phyloP scores from a whole-genome alignment of 176 grass and related monocot species.

The Miscanthus lutarioriparius region DNA sequence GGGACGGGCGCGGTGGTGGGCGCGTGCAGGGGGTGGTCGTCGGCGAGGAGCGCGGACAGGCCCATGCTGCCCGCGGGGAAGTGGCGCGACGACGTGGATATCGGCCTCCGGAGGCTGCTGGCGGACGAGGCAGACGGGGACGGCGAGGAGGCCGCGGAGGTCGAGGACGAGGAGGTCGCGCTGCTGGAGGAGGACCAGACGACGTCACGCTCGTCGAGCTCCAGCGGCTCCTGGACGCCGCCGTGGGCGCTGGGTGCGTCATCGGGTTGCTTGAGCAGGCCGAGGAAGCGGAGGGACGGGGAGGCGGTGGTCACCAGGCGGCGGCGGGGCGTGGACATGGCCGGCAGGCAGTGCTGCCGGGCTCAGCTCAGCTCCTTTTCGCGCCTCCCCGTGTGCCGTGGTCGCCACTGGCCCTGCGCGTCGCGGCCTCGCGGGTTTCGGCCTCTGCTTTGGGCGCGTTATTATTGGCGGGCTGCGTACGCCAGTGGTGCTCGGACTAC shows the following conservation, averaged over 20 bases:
- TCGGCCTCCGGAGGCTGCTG: conserved; percentile 11
- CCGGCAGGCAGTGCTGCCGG: neutral
- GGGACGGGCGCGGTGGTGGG: conserved; percentile 28
- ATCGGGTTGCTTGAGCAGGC: conserved; percentile 65
- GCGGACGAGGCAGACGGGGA: conserved; percentile 26
- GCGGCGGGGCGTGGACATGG: conserved; percentile 47
- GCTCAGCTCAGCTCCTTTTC: neutral
- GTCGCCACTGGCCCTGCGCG: conserved; percentile 30
- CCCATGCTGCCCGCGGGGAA: conserved; percentile 48
- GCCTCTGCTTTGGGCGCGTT: conserved; percentile 29
- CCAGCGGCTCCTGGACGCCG: conserved; percentile 34
- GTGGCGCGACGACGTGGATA: conserved; percentile 31
- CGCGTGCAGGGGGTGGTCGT: neutral
- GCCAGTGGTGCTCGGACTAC: neutral
- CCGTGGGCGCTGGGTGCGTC: neutral
- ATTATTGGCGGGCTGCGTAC: conserved; percentile 39
- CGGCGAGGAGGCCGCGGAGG: conserved; percentile 46
- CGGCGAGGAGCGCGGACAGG: conserved; percentile 59
- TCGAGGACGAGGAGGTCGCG: conserved; percentile 32
- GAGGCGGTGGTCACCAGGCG: conserved; percentile 37
- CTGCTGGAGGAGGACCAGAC: conserved; percentile 59
- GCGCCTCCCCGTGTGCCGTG: neutral
- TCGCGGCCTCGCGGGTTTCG: conserved; percentile 22
- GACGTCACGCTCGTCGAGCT: conserved; percentile 85
- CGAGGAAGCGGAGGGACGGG: conserved; percentile 71